A percentile compares a stretch with the other conserved stretches of the same genome.
phyloP scores from a whole-genome alignment of 371 early-diverging fungal genomes.

The Quaeritorhiza haematococci region DNA sequence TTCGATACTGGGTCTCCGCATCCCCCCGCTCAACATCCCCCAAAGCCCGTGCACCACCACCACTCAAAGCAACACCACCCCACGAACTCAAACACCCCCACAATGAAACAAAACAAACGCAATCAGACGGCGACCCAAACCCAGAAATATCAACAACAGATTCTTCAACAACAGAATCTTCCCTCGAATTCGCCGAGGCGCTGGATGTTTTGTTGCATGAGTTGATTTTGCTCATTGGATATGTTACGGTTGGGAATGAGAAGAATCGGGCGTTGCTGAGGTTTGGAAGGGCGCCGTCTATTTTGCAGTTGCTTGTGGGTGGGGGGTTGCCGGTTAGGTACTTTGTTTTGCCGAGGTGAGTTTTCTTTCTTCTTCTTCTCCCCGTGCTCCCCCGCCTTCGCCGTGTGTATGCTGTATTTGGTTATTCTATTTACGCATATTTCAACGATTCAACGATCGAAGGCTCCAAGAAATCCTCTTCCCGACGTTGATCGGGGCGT shows the following conservation, averaged over 20 bases:
- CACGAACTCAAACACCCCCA: no score
- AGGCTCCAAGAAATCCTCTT: not conserved
- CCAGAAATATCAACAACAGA: not conserved
- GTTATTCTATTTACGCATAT: not conserved
- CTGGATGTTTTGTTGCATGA: not conserved
- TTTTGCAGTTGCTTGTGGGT: slow-evolving; percentile 1
- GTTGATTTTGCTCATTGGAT: not conserved
- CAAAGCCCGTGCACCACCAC: no score
- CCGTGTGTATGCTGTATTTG: not conserved
- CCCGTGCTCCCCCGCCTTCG: no score
- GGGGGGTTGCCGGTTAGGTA: not conserved
- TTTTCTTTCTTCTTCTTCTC: no score
- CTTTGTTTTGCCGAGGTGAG: not conserved
- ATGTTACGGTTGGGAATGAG: not conserved
- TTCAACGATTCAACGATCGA: not conserved
- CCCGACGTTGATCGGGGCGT: slow-evolving; percentile 2
- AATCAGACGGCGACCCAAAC: not conserved
- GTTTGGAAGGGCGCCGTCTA: not conserved
- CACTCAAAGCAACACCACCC: no score
- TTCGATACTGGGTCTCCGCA: slow-evolving; percentile 16
- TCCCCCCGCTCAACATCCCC: no score
- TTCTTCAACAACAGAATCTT: not conserved
- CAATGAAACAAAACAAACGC: no score
- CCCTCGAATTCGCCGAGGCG: not conserved
- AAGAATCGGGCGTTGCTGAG: not conserved